Base-by-base conservation (phyloP, 2,329 filamentous ascomycete genomes). In the Curvularia spicifera region DNA sequence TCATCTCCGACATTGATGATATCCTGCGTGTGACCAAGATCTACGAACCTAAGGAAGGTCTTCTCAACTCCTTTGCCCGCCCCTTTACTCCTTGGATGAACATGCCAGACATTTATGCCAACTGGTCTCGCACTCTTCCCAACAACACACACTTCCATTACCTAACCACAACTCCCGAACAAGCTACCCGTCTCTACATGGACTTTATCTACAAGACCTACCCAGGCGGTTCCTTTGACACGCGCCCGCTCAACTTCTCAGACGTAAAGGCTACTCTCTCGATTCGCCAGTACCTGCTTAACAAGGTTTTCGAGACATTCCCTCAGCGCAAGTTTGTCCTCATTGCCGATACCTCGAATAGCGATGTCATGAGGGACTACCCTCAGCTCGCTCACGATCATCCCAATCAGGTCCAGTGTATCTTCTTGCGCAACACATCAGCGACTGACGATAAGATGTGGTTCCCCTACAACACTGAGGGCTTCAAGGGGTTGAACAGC, bases 1-100 rank as follows among this genome's bases (percentile, higher is more conserved):
- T 93, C 59, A 80, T 93, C 65, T 90, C 87, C 1, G 91, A 93
- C 69, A 91, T 93, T 60, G 90, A 93, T 65, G 91, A 93, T 70
- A 91, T 92, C 57, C 83, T 93, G 0, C 87, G 90, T n/a, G 79
- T 93, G 1, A 93, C 90, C 55, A 91, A 91, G 76, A 93, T 93
- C 71, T 93, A 91, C 73, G 76, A 90, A 47, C 90, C 90, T 0
- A 85, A 87, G 63, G 84, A 93, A 71, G 91, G 90, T 5, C 80
- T 93, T 0, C 80, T 93, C 10, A 93, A 93, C 78, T 88, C 89
- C 0, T 93, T 93, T 69, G 90, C 90, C 0, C 83, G 85, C 4
- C 81, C 88, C 0, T 93, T 91, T 72, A 83, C 81, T 0, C 82
- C 85, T 0, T 93, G 90, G 90, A 81, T 89, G 81, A 89, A 93